Evolutionary conservation across 495 filamentous ascomycete genomes (phyloP).

Genomic region (Lasiosphaeria ovina): DNA sequence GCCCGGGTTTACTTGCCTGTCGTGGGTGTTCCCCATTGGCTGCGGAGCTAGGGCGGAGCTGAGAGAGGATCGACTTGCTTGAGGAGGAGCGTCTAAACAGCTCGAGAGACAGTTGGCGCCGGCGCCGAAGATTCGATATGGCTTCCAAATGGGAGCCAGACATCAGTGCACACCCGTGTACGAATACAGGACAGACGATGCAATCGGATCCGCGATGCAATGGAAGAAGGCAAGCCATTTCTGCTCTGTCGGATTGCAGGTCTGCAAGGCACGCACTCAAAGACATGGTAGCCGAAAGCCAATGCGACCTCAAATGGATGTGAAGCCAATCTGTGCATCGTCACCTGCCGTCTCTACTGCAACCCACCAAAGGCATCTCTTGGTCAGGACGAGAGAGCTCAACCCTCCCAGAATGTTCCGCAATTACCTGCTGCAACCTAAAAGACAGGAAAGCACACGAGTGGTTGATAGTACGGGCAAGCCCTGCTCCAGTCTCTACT

Average conservation of each 20-base stretch:
- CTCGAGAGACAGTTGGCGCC: neutral
- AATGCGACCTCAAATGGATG: slow-evolving; percentile 1
- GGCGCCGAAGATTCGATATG: neutral
- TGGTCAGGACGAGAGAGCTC: neutral
- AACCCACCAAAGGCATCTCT: slow-evolving; percentile 3
- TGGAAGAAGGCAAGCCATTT: neutral
- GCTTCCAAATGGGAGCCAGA: neutral
- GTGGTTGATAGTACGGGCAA: neutral
- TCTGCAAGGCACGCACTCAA: slow-evolving; percentile 8
- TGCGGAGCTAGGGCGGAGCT: neutral
- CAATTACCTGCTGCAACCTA: neutral
- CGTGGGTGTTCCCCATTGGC: slow-evolving; percentile 17
- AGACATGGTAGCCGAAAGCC: neutral
- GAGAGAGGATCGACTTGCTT: neutral
- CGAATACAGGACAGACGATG: too few relatives aligned
- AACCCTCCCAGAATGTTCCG: neutral
- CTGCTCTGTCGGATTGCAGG: neutral
- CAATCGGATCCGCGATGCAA: too few relatives aligned
- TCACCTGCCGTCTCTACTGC: slow-evolving; percentile 12
- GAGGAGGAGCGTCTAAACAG: neutral
- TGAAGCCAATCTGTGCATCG: slow-evolving; percentile 7
- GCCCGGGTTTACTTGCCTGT: neutral
- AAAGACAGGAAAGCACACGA: slow-evolving; percentile 1
- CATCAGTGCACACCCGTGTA: too few relatives aligned
- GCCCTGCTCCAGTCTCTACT: too few relatives aligned